Percentiles rank a stretch among this genome's conserved stretches.
phyloP scores from a whole-genome alignment of 306 rosid species.

The Vigna hirtella region DNA sequence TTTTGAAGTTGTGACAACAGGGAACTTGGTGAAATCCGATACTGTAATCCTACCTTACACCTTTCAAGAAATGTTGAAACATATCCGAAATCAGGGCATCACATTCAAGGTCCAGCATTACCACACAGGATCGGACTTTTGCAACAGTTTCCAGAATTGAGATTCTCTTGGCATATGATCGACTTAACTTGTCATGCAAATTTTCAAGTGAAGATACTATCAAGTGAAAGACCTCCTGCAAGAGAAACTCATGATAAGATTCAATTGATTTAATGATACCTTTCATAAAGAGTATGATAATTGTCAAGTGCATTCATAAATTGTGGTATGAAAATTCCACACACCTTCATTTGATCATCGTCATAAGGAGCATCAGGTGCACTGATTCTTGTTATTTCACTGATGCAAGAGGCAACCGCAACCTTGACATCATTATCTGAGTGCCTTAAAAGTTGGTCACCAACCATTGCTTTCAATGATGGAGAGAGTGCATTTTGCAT shows the following conservation, averaged over 20 bases:
- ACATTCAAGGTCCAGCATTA: constrained; percentile 95
- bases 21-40: not conserved
- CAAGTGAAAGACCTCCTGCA: constrained; percentile 86
- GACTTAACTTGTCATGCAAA: constrained; percentile 70
- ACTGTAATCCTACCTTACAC: constrained; percentile 64
- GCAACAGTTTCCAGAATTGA: constrained; percentile 93
- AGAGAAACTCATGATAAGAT: not conserved
- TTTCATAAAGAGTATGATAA: not conserved
- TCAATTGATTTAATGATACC: not conserved
- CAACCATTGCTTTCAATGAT: constrained; percentile 71
- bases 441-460: constrained; percentile 67
- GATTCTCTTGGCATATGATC: constrained; percentile 68
- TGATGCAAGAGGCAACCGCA: constrained; percentile 88
- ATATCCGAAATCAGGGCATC: constrained; percentile 82
- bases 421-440: constrained; percentile 79
- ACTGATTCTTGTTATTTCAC: constrained; percentile 93
- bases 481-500: constrained; percentile 84
- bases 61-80: constrained; percentile 87
- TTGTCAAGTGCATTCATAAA: not conserved
- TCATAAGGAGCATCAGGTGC: constrained; percentile 97
- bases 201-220: constrained; percentile 92
- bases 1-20: not conserved
- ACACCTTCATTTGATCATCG: constrained; percentile 94
- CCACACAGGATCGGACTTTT: constrained; percentile 90
- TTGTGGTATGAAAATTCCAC: not conserved